Conservation (phyloP, 305 asterid genomes). For the Fraxinus xanthoxyloides region DNA sequence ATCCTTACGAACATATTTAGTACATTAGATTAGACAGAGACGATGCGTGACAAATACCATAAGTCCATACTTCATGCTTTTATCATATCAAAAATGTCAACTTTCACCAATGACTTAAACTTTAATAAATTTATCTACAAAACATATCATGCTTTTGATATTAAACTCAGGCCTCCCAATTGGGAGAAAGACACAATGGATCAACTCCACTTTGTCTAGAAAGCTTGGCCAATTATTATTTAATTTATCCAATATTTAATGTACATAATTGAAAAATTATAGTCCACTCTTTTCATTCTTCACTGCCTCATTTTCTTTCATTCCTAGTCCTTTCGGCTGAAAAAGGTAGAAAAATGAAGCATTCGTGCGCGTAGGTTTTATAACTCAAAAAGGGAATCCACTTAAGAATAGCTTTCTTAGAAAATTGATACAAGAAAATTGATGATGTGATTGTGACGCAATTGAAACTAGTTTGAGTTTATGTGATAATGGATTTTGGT, state of each 20-base stretch:
- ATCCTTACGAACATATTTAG: neutral
- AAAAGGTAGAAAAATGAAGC: neutral
- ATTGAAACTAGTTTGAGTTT: neutral
- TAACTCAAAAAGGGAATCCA: neutral
- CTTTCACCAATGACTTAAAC: neutral
- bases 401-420: neutral
- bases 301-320: neutral
- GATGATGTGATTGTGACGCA: neutral
- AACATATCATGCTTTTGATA: slow-evolving; percentile 29
- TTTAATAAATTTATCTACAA: neutral
- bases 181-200: slow-evolving; percentile 29
- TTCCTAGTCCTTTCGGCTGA: slow-evolving; percentile 1
- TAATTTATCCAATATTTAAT: neutral
- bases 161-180: too few species aligned
- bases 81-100: slow-evolving; percentile 22
- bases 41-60: neutral
- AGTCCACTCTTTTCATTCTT: slow-evolving; percentile 16
- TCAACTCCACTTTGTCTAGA: slow-evolving; percentile 46
- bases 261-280: neutral
- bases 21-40: neutral
- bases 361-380: neutral
- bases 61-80: neutral
- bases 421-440: neutral
- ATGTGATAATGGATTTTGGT: neutral
- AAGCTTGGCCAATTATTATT: slow-evolving; percentile 23